Percentiles rank a stretch among this genome's conserved stretches.
Evolutionary conservation across 345 rosid species (phyloP).

Genomic region (Acer yangbiense): DNA sequence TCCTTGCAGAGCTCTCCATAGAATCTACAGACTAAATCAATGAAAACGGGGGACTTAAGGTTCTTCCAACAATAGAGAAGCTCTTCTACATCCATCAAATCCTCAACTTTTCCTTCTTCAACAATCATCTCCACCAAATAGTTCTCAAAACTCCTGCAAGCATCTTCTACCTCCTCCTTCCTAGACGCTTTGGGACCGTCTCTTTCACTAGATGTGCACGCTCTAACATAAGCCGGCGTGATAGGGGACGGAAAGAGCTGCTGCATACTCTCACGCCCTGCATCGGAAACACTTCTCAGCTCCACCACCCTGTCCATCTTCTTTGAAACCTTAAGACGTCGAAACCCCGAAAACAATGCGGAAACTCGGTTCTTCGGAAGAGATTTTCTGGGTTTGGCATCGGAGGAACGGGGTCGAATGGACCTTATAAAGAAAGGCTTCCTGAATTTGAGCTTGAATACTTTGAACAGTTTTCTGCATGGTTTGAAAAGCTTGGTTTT

Average conservation of each 20-base stretch:
- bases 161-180: conserved; percentile 57
- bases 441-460: conserved; percentile 53
- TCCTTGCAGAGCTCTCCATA: conserved; percentile 85
- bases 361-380: conserved; percentile 7
- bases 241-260: conserved; percentile 47
- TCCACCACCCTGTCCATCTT: conserved; percentile 40
- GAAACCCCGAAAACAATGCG: conserved; percentile 30
- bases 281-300: conserved; percentile 34
- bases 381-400: conserved; percentile 27
- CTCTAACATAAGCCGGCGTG: conserved; percentile 44
- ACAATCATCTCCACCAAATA: conserved; percentile 79
- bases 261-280: conserved; percentile 26
- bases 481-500: conserved; percentile 58
- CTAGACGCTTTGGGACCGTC: conserved; percentile 9
- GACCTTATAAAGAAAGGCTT: conserved; percentile 51
- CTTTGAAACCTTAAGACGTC: conserved; percentile 20
- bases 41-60: conserved; percentile 73
- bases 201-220: conserved; percentile 22
- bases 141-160: conserved; percentile 83
- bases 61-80: conserved; percentile 85
- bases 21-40: conserved; percentile 71
- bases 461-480: conserved; percentile 42
- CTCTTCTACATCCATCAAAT: conserved; percentile 81
- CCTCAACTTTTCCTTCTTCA: conserved; percentile 78
- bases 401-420: conserved; percentile 28